phyloP scores from a whole-genome alignment of 140 eudicot genomes.

The Bidens hawaiensis region DNA sequence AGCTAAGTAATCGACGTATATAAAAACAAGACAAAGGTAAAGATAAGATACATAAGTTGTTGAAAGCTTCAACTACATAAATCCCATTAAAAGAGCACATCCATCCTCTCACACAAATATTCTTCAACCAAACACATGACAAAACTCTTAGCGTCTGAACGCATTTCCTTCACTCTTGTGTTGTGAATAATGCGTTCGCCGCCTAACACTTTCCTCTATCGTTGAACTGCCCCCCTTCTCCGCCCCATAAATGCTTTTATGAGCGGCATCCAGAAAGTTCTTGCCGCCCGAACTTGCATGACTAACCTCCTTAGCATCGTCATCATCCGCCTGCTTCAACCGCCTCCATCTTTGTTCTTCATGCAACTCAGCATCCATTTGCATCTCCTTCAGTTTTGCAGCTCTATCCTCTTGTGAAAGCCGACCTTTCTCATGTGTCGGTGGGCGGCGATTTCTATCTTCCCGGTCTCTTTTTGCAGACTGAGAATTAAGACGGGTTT shows the following conservation, averaged over 20 bases:
- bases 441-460: constrained; percentile 20
- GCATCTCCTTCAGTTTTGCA: constrained; percentile 75
- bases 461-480: constrained; percentile 21
- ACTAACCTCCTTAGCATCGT: constrained; percentile 67
- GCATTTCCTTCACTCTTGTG: constrained; percentile 71
- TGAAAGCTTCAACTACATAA: not conserved
- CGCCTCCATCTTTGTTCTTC: constrained; percentile 97
- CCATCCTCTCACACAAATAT: not conserved
- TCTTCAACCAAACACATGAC: not conserved
- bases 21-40: not conserved
- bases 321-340: constrained; percentile 67
- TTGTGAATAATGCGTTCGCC: constrained; percentile 74
- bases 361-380: constrained; percentile 83
- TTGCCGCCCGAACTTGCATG: constrained; percentile 43
- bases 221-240: constrained; percentile 91
- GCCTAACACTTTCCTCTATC: constrained; percentile 92
- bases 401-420: constrained; percentile 86
- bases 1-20: not conserved
- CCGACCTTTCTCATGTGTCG: constrained; percentile 8
- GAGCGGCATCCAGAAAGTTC: constrained; percentile 74
- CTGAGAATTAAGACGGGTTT: constrained; percentile 22
- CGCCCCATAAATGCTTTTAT: constrained; percentile 73
- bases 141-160: constrained; percentile 47
- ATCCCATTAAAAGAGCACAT: not conserved
- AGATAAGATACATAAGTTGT: not conserved